Base-by-base conservation (phyloP, 371 early-diverging fungal genomes). In the Mortierella sp. region DNA sequence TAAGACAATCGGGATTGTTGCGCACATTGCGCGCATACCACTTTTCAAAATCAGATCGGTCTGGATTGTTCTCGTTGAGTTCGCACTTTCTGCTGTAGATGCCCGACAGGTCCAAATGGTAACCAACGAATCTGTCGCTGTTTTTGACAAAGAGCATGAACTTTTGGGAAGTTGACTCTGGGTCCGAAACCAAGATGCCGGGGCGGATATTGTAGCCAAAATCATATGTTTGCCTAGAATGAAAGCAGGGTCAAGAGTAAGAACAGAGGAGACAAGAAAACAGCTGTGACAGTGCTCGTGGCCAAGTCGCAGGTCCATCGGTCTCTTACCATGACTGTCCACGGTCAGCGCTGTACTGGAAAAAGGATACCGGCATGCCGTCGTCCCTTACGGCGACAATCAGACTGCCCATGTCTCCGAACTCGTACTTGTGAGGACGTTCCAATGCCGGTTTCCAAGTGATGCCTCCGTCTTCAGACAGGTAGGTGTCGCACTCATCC, bases 391-490 rank as follows among this genome's bases (percentile, higher is more conserved):
- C 89, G 17, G 94, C 73, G 3, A 91, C 90, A 39, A 97, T 75
- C 5, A 95, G 55, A 4, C 90, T 81, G 7, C 98, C 99, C 79
- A 89, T 86, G 63, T 97, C 95, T 6, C 92, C 95, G 66, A 96
- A 85, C 53, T 94, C 96, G 80, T 93, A 96, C 68, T 90, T 90
- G 72, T 97, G 95, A 8, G 96, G 90, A 26, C 92, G 96, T 69
- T 89, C 86, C 24, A 79, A 80, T 7, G 88, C 89, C 65, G 90
- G 87, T 31, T 73, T 80, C 99, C 99, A 99, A 2, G 85, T 86
- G 8, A 92, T 59, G 24, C 98, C 99, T 27, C 92, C 95, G 72
- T 99, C 98, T 15, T 82, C 82, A 5, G 90, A 91, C 44, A 96
- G 50, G 64, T 92, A 97, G 0, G 95, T 95, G 72, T 95, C 93